Evolutionary conservation across 768 basidiomycete genomes (phyloP), one percentile per base, ranked within the genome.

Genomic region (Lactarius pseudohatsudake): DNA sequence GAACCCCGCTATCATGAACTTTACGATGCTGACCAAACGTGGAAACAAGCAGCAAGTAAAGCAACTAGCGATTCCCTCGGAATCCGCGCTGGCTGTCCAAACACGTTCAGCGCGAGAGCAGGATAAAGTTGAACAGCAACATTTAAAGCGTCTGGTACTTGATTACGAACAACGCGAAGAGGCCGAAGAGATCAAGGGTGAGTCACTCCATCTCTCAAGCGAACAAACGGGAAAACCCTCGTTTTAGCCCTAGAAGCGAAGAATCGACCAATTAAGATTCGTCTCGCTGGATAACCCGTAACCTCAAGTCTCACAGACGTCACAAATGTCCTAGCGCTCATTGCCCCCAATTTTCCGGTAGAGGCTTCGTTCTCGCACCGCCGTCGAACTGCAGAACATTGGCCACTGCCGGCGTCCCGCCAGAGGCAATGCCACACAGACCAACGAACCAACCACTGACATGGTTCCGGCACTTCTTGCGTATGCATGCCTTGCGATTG

Each of bases 81-180:
- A 86, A 70, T 94, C 96, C 9, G 82, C 94, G 2, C 81, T 99
- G 36, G 97, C 96, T 0, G 82, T 95, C 59, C 94, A 97, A 72
- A 96, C 95, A 2, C 87, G 90, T 36, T 86, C 91, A 2, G 93
- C 97, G 53, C 97, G 98, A 73, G 80, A 92, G 68, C 94, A 95
- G 75, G 94, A 96, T 77, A 92, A 90, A 77, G 94, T 92, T 8
- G 97, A 99, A 74, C 96, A 98, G 72, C 94, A 98, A 76, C 93
- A 98, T 68, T 79, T 99, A 71, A 99, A 99, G 80, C 86, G 89
- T n/a, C 83, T 98, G 22, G 97, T 97, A 4, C 83, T 96, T 61
- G 85, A 94, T 74, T 95, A 94, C 69, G 93, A 94, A 73, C 92
- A 94, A 72, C 89, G 89, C 40, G 93, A 94, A 76, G 92, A 93